Evolutionary conservation across 2,329 filamentous ascomycete species (phyloP), one percentile per base, ranked within the genome.

Genomic region (Xylaria digitata): DNA sequence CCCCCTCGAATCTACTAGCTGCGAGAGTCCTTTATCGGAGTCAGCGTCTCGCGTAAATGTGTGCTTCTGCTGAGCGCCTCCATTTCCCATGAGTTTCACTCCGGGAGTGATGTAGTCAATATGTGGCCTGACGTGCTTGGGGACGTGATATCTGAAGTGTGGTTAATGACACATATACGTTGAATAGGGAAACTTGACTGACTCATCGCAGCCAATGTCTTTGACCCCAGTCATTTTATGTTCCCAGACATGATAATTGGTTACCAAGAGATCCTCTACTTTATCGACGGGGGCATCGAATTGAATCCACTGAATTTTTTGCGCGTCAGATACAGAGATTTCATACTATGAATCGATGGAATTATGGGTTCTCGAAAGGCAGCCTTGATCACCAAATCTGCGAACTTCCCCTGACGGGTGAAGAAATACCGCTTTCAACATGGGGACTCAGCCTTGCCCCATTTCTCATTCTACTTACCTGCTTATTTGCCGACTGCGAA

Each of bases 51-150:
- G 58, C 50, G 69, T 75, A 60, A 70, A 66, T 21, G 64, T 70
- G 43, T 71, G 71, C 6, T 69, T 50, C 58, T 67, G 40, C 68
- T 73, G 61, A 7, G 63, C 55, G 23, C 71, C 69, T 15, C 69
- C 71, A 30, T 70, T 55, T 50, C 74, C 70, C 66, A 77, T 77
- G n/a, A 87, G 78, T 67, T 84, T 85, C 68, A 86, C 82, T 17
- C 85, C 85, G 0, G 86, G 86, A 0, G 83, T 87, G 43, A 88
- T 82, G 73, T 87, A 87, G 75, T 88, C 85, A 58, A 88, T 78
- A 64, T 87, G 83, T 11, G 78, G 69, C 49, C 79, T 79, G 15
- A 87, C 70, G 46, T 81, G 73, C 32, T 78, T 77, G 0, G 85
- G 85, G 5, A 87, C 75, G 65, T 85, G 83, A 73, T 86, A 86